These are phyloP conservation scores for Scenedesmus sp. DNA, from an alignment of 163 green algal genomes.

Conservation along the genomic window DNA sequence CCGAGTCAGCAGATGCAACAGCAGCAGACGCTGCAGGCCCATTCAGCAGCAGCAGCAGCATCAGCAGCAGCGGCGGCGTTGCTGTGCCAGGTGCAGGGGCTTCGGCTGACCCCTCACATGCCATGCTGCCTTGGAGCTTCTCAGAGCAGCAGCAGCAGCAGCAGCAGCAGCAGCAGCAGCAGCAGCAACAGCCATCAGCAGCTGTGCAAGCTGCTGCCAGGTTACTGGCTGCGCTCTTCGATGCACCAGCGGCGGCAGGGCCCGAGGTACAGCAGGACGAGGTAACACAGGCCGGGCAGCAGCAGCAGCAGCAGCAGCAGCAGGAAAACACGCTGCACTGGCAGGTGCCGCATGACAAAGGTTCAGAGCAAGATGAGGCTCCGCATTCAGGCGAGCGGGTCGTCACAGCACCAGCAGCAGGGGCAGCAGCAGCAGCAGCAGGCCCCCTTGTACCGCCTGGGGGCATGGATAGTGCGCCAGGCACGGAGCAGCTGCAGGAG, in stretches of 20 bases:
- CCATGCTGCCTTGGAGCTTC: neutral
- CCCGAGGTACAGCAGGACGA: neutral
- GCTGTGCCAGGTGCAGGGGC: neutral
- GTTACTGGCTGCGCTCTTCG: neutral
- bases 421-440: too few species aligned
- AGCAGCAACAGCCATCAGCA: neutral
- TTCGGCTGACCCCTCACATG: neutral
- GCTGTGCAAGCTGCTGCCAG: neutral
- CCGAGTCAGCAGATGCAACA: neutral
- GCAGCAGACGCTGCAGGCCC: too few species aligned
- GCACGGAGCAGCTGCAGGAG: too few species aligned
- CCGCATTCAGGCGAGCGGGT: too few species aligned
- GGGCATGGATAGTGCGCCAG: too few species aligned
- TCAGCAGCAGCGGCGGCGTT: neutral
- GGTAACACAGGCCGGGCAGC: neutral
- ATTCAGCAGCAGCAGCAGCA: neutral
- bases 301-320: constrained; percentile 5
- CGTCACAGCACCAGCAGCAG: too few species aligned
- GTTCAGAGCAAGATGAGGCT: too few species aligned
- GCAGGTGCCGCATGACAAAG: neutral
- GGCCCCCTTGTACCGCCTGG: too few species aligned
- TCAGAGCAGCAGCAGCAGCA: constrained; percentile 36
- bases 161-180: neutral
- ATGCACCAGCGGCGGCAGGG: neutral
- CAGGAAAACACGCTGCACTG: neutral